These are phyloP conservation scores for grape (Vitis vinifera) DNA, from an alignment of 164 flowering plant species.

Conservation along the genomic window ASM3070453v1 NC_081817.1:3688001-3688500, in stretches of 20 bases:
- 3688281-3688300: no score
- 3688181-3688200: background rate
- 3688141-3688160: background rate
- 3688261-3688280: no score
- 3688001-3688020: conserved; percentile 27
- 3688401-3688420: no score
- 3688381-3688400: no score
- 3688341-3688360: no score
- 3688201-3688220: background rate
- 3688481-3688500: no score
- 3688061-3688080: conserved; percentile 23
- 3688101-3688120: conserved; percentile 21
- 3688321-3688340: no score
- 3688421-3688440: no score
- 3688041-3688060: conserved; percentile 27
- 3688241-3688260: background rate
- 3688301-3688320: no score
- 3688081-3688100: conserved; percentile 32
- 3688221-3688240: background rate
- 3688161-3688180: background rate
- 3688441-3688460: no score
- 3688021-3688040: conserved; percentile 24
- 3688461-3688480: no score
- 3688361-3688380: no score
- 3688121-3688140: background rate